Conservation (phyloP, 768 basidiomycete species). For the Daedaleopsis sinensis region DNA sequence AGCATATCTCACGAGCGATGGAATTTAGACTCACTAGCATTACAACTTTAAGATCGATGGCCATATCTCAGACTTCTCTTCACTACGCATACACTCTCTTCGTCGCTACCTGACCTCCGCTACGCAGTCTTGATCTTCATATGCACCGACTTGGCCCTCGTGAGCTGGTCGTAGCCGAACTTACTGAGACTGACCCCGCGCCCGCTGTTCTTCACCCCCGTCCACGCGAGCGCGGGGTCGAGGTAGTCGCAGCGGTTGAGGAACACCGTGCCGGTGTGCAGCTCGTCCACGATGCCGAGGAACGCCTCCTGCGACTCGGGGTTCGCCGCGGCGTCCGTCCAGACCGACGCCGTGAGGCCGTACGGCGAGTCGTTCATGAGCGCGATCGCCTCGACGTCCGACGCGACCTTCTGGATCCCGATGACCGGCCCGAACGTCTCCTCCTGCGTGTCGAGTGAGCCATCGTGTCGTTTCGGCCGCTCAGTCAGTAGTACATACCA, state of each 20-base stretch:
- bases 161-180: conserved; percentile 88
- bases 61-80: background rate
- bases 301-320: conserved; percentile 71
- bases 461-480: background rate
- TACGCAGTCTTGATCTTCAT: conserved; percentile 71
- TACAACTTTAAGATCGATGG: no score
- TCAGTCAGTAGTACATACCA: conserved; percentile 41
- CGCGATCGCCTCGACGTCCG: conserved; percentile 84
- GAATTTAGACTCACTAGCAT: background rate
- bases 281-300: conserved; percentile 61
- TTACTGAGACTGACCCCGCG: conserved; percentile 88
- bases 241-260: conserved; percentile 90
- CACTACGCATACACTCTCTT: background rate
- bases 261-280: conserved; percentile 93
- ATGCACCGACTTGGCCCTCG: conserved; percentile 77
- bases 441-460: conserved; percentile 46
- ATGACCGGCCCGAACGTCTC: conserved; percentile 94
- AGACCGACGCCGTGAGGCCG: conserved; percentile 92
- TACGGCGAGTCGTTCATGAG: conserved; percentile 98
- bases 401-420: conserved; percentile 88
- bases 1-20: background rate
- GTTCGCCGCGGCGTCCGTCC: conserved; percentile 75
- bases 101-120: background rate
- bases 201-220: conserved; percentile 92
- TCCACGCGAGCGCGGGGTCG: conserved; percentile 95